phyloP scores from a whole-genome alignment of 306 rosid species.

The Prunus dulcis region DNA sequence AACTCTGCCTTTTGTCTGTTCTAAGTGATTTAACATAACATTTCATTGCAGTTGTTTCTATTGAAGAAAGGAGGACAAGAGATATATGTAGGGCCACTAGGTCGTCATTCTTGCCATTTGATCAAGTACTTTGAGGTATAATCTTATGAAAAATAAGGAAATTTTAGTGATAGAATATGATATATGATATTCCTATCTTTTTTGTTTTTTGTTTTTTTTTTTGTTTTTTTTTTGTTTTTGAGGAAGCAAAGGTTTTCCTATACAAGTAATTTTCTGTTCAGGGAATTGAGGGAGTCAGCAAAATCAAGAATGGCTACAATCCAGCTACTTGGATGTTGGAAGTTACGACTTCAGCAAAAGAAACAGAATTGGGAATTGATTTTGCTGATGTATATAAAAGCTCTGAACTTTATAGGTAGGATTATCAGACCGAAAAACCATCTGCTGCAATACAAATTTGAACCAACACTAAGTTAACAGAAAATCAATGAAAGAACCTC shows the following conservation, averaged over 20 bases:
- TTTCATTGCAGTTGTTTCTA: conserved; percentile 15
- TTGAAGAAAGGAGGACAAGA: conserved; percentile 21
- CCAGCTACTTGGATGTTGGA: conserved; percentile 27
- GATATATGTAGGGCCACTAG: conserved; percentile 9
- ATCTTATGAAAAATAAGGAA: not conserved
- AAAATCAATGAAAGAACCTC: not conserved
- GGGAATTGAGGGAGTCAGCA: conserved; percentile 1
- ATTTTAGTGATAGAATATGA: not conserved
- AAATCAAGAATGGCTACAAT: conserved; percentile 18
- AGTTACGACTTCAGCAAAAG: conserved; percentile 14
- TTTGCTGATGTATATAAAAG: conserved; percentile 16
- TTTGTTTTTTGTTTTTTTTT: not conserved
- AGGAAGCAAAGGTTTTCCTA: not conserved
- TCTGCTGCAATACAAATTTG: too few species aligned
- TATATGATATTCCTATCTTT: not conserved
- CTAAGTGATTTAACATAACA: not conserved
- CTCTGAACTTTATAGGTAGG: conserved; percentile 13
- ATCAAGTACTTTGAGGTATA: conserved; percentile 23
- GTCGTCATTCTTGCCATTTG: conserved; percentile 13
- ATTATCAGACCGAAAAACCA: not conserved
- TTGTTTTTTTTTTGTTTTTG: too few species aligned
- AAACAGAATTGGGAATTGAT: conserved; percentile 5
- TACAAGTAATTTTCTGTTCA: not conserved
- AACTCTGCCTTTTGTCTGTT: not conserved
- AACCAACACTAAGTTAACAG: too few species aligned